These are phyloP conservation scores for Colletotrichum kahawae DNA, from an alignment of 2,329 filamentous ascomycete species.

Conservation along the genomic window DNA sequence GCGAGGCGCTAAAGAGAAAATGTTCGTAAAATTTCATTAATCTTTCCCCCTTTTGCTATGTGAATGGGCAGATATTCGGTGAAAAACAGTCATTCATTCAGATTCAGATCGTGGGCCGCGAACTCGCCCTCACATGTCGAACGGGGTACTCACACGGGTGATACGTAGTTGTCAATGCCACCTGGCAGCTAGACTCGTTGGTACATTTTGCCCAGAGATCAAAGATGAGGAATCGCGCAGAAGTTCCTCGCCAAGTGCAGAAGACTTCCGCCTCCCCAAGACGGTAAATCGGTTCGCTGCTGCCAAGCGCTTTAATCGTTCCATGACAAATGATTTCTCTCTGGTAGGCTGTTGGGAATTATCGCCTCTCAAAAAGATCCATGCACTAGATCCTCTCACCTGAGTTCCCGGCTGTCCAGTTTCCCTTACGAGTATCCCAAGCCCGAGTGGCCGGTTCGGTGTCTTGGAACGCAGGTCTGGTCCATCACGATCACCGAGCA, in stretches of 20 bases:
- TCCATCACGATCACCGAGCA: background rate
- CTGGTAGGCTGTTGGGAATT: background rate
- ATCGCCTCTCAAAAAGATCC: background rate
- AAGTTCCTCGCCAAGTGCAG: conserved; percentile 4
- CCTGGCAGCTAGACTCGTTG: background rate
- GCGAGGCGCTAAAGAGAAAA: background rate
- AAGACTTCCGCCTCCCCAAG: background rate
- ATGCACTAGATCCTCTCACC: background rate
- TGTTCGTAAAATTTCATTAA: background rate
- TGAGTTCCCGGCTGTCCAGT: background rate
- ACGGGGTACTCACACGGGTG: background rate
- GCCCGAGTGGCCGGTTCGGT: background rate
- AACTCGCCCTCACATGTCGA: background rate
- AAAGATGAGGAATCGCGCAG: background rate
- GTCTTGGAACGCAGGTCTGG: background rate
- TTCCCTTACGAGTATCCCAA: background rate
- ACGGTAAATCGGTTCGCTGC: background rate
- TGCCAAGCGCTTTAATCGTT: background rate
- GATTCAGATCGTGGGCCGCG: background rate
- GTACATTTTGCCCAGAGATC: background rate
- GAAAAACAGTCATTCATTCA: background rate
- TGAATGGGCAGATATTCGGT: background rate
- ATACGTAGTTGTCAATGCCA: background rate
- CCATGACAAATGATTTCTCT: background rate
- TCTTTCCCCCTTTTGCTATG: background rate